Percentiles rank a stretch among this genome's conserved stretches.
phyloP scores from a whole-genome alignment of 2,329 filamentous ascomycete genomes.

The Botrytis deweyae region DNA sequence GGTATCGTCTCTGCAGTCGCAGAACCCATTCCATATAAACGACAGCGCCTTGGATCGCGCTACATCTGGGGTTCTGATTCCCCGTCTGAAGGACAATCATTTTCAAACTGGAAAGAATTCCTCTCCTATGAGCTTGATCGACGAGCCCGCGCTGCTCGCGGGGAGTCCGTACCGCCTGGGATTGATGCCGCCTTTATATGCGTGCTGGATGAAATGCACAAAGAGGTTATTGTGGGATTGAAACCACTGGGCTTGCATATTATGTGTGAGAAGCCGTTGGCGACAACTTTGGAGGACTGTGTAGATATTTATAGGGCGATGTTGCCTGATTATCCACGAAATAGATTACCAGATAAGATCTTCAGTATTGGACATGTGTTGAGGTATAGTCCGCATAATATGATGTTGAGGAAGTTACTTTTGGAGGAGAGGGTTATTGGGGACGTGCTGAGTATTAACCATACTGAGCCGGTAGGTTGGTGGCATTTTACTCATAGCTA shows the following conservation, averaged over 20 bases:
- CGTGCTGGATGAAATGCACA: constrained; percentile 86
- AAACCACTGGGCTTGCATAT: constrained; percentile 74
- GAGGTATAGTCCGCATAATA: constrained; percentile 90
- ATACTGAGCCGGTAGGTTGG: constrained; percentile 93
- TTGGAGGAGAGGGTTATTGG: constrained; percentile 75
- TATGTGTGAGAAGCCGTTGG: constrained; percentile 93
- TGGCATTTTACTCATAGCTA: constrained; percentile 95
- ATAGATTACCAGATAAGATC: constrained; percentile 47
- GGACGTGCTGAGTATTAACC: constrained; percentile 80
- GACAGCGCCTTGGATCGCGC: constrained; percentile 64
- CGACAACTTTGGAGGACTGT: constrained; percentile 75
- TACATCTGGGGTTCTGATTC: constrained; percentile 67
- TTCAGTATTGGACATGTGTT: constrained; percentile 95
- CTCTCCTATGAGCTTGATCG: constrained; percentile 67
- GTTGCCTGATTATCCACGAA: constrained; percentile 40
- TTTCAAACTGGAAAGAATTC: constrained; percentile 73
- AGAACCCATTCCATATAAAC: constrained; percentile 78
- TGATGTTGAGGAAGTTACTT: constrained; percentile 75
- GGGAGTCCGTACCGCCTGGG: constrained; percentile 45
- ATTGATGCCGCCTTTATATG: constrained; percentile 64
- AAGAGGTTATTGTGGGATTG: constrained; percentile 73
- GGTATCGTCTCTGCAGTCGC: constrained; percentile 75
- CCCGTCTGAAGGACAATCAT: constrained; percentile 63
- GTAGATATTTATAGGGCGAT: constrained; percentile 68
- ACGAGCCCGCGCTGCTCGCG: constrained; percentile 52